Evolutionary conservation across 257 asterid species (phyloP).

Genomic region (Forsythia viridissima): DNA sequence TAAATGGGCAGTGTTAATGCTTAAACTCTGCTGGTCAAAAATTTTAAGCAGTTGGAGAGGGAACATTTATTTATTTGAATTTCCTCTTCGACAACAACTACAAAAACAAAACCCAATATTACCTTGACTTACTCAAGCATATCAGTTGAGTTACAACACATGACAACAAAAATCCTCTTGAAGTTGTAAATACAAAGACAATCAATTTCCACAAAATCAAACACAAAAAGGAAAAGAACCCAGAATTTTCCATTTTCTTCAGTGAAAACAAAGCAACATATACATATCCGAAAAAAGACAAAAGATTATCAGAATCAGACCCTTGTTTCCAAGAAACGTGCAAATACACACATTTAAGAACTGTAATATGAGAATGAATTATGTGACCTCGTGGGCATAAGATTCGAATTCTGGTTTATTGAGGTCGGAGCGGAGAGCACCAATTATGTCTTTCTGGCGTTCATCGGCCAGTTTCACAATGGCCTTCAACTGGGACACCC

Average conservation of each 20-base stretch:
- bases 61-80: background rate
- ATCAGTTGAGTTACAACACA: no score
- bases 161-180: background rate
- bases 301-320: background rate
- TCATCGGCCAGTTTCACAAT: conserved; percentile 47
- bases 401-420: conserved; percentile 74
- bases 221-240: background rate
- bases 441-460: conserved; percentile 66
- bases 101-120: background rate
- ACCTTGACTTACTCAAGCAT: no score
- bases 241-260: background rate
- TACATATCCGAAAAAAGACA: background rate
- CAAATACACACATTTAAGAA: background rate
- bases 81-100: background rate
- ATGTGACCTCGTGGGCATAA: conserved; percentile 63
- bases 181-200: background rate
- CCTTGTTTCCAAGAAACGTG: background rate
- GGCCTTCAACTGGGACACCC: conserved; percentile 81
- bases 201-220: background rate
- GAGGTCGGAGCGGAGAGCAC: conserved; percentile 71
- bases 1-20: no score
- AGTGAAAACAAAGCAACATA: background rate
- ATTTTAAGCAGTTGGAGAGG: background rate
- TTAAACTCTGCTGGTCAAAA: no score
- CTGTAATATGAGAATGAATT: background rate